Evolutionary conservation across 2,329 filamentous ascomycete genomes (phyloP).

Genomic region (Zalaria sp.): DNA sequence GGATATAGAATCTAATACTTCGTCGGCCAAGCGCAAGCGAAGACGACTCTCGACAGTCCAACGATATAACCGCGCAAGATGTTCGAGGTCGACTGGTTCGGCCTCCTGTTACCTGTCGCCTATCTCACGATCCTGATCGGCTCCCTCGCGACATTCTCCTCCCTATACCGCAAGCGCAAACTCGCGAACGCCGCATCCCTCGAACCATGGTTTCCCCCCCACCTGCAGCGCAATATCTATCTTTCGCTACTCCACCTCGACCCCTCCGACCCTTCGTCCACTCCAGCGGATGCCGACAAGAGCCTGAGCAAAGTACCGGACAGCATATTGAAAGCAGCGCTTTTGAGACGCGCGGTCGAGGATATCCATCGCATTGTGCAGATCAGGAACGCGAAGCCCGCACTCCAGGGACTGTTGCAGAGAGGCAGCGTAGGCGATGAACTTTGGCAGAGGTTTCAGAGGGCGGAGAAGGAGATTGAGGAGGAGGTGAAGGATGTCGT

Average conservation of each 20-base stretch:
- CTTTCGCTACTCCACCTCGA: constrained; percentile 77
- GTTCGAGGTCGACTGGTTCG: constrained; percentile 66
- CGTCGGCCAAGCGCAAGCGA: too few relatives aligned
- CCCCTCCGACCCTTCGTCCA: constrained; percentile 21
- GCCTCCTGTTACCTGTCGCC: constrained; percentile 72
- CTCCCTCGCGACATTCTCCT: constrained; percentile 83
- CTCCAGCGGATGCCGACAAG: constrained; percentile 50
- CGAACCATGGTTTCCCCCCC: constrained; percentile 84
- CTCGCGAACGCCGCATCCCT: constrained; percentile 65
- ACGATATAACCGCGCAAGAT: constrained; percentile 21
- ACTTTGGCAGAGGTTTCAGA: constrained; percentile 79
- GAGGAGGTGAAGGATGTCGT: constrained; percentile 91
- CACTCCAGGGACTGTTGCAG: constrained; percentile 69
- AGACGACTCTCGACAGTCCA: too few relatives aligned
- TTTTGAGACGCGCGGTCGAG: constrained; percentile 78
- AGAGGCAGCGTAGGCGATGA: constrained; percentile 91
- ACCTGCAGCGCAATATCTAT: constrained; percentile 89
- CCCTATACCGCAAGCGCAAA: constrained; percentile 86
- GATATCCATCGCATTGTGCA: constrained; percentile 87
- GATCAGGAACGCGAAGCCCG: constrained; percentile 76
- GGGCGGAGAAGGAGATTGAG: constrained; percentile 96
- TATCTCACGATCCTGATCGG: constrained; percentile 81
- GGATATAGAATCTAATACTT: too few relatives aligned
- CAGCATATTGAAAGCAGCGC: constrained; percentile 71
- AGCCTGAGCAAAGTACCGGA: constrained; percentile 55